Evolutionary conservation across 2,329 filamentous ascomycete genomes (phyloP).

Genomic region (Ophidiomyces ophidiicola): DNA sequence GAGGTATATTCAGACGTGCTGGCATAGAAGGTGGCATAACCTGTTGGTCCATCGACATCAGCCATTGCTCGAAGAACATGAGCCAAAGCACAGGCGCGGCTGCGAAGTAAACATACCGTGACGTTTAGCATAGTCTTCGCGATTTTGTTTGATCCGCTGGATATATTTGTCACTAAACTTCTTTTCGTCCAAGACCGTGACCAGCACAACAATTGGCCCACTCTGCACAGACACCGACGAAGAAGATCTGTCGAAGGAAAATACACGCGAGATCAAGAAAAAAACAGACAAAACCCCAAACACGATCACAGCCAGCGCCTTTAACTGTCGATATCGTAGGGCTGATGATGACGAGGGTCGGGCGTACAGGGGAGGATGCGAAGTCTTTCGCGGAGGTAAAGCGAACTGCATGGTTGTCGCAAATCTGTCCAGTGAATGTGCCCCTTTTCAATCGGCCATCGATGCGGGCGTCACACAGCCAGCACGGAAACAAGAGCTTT

Average conservation of each 20-base stretch:
- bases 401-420: slow-evolving; percentile 64
- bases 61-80: slow-evolving; percentile 1
- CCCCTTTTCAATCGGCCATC: slow-evolving; percentile 9
- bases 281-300: slow-evolving; percentile 47
- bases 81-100: slow-evolving; percentile 7
- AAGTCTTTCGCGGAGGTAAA: slow-evolving; percentile 72
- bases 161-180: slow-evolving; percentile 55
- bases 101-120: slow-evolving; percentile 52
- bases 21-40: slow-evolving; percentile 76
- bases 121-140: slow-evolving; percentile 68
- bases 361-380: slow-evolving; percentile 59
- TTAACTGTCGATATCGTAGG: slow-evolving; percentile 50
- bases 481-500: slow-evolving; percentile 4
- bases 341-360: slow-evolving; percentile 32
- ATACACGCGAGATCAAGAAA: slow-evolving; percentile 44
- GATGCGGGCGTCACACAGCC: slow-evolving; percentile 1
- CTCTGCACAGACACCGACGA: slow-evolving; percentile 25
- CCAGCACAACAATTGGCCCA: slow-evolving; percentile 53
- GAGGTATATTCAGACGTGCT: slow-evolving; percentile 56
- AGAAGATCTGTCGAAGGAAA: slow-evolving; percentile 22
- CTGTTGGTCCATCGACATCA: slow-evolving; percentile 36
- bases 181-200: slow-evolving; percentile 67
- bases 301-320: slow-evolving; percentile 44
- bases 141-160: slow-evolving; percentile 65
- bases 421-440: neutral